Evolutionary conservation across 2,329 filamentous ascomycete species (phyloP).

Genomic region (Fusarium subglutinans): DNA sequence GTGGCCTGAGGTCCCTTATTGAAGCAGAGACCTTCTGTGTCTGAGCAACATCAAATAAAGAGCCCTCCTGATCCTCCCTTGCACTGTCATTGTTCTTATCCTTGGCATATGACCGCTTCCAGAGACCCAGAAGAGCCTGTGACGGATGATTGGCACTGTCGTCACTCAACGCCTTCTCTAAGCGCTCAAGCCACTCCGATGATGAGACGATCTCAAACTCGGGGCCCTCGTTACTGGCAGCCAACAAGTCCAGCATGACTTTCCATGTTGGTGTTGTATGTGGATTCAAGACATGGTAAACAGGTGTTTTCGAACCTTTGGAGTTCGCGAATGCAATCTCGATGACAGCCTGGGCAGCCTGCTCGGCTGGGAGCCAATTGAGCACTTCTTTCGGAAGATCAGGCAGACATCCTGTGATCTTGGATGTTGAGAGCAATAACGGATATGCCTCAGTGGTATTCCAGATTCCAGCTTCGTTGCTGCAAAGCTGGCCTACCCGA

Average conservation of each 20-base stretch:
- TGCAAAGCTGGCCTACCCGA: slow-evolving; percentile 62
- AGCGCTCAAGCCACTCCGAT: slow-evolving; percentile 23
- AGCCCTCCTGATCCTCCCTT: rapidly evolving
- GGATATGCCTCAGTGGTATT: slow-evolving; percentile 62
- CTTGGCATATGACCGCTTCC: slow-evolving; percentile 25
- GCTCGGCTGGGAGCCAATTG: slow-evolving; percentile 60
- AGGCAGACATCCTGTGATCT: slow-evolving; percentile 50
- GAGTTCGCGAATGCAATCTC: slow-evolving; percentile 42
- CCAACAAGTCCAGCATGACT: slow-evolving; percentile 35
- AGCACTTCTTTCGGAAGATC: slow-evolving; percentile 44
- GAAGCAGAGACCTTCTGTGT: slow-evolving; percentile 8
- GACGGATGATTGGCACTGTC: slow-evolving; percentile 22
- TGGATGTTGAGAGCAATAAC: slow-evolving; percentile 58
- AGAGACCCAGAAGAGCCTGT: slow-evolving; percentile 35
- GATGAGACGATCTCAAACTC: slow-evolving; percentile 14
- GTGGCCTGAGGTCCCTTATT: slow-evolving; percentile 16
- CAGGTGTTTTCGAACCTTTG: background rate
- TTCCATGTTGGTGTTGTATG: slow-evolving; percentile 30
- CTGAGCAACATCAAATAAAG: slow-evolving; percentile 17
- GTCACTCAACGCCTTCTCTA: slow-evolving; percentile 13
- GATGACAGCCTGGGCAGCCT: slow-evolving; percentile 52
- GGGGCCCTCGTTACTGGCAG: background rate
- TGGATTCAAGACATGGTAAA: slow-evolving; percentile 40
- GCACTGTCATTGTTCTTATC: background rate
- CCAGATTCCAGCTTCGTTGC: slow-evolving; percentile 60